phyloP scores from a whole-genome alignment of 129 eudicot species.

The Apium graveolens region DNA sequence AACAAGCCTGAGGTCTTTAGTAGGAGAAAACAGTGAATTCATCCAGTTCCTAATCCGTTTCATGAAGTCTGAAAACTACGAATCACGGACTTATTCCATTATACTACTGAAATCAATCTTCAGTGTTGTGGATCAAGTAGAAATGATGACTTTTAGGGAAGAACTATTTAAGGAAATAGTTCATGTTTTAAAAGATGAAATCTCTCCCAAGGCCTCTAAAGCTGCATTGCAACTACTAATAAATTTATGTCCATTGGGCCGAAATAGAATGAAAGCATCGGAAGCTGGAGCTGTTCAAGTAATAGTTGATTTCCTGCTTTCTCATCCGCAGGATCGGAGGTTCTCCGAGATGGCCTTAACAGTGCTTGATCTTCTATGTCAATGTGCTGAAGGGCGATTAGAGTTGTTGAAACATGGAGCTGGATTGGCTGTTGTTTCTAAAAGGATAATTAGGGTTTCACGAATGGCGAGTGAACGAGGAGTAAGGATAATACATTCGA shows the following conservation, averaged over 20 bases:
- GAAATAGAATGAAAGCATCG: slow-evolving; percentile 27
- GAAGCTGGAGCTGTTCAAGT: slow-evolving; percentile 28
- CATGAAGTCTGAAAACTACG: slow-evolving; percentile 30
- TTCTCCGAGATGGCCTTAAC: slow-evolving; percentile 23
- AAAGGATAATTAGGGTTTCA: slow-evolving; percentile 39
- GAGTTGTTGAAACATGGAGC: slow-evolving; percentile 37
- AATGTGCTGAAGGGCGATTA: slow-evolving; percentile 41
- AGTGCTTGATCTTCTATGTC: slow-evolving; percentile 29
- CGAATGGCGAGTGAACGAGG: slow-evolving; percentile 28
- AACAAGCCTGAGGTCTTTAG: slow-evolving; percentile 10
- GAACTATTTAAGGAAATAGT: slow-evolving; percentile 21
- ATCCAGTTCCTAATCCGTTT: slow-evolving; percentile 14
- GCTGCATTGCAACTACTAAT: slow-evolving; percentile 29
- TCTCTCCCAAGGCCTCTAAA: slow-evolving; percentile 27
- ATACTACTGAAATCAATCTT: slow-evolving; percentile 21
- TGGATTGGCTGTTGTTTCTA: slow-evolving; percentile 40
- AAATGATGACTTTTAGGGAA: background rate
- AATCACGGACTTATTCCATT: slow-evolving; percentile 27
- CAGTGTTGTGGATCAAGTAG: slow-evolving; percentile 24
- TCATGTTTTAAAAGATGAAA: slow-evolving; percentile 20
- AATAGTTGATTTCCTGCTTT: slow-evolving; percentile 22
- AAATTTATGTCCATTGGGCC: slow-evolving; percentile 22
- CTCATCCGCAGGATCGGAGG: slow-evolving; percentile 18
- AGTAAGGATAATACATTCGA: slow-evolving; percentile 28
- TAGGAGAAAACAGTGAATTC: slow-evolving; percentile 2